phyloP scores from a whole-genome alignment of 1,139 yeast genomes.

The Magnusiomyces suaveolens region DNA sequence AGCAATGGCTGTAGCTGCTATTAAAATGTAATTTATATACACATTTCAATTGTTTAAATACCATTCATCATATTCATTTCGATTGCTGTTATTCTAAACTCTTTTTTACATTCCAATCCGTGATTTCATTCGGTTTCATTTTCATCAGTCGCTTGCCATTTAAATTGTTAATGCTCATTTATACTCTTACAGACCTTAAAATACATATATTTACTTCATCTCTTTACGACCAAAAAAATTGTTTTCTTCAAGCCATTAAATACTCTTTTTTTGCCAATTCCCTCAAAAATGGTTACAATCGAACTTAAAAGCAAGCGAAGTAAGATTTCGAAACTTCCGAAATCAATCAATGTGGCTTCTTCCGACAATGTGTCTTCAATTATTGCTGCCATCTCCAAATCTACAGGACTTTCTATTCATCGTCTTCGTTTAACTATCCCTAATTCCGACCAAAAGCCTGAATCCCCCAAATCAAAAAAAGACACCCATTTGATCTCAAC shows the following conservation, averaged over 20 bases:
- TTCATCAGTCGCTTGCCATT: too few relatives aligned
- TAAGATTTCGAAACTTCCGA: conserved; percentile 25
- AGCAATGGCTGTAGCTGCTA: too few relatives aligned
- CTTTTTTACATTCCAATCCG: too few relatives aligned
- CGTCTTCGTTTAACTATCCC: conserved; percentile 32
- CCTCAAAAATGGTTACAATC: conserved; percentile 20
- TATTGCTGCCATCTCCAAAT: conserved; percentile 21
- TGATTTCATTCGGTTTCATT: too few relatives aligned
- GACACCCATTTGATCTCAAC: conserved; percentile 34
- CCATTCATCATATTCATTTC: too few relatives aligned
- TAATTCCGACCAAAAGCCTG: conserved; percentile 24
- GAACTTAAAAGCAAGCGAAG: conserved; percentile 24
- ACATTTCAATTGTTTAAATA: too few relatives aligned
- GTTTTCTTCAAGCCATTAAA: neutral
- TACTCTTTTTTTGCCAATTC: neutral
- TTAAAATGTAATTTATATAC: too few relatives aligned
- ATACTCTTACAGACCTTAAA: too few relatives aligned
- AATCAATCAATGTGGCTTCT: conserved; percentile 22
- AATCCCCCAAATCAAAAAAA: conserved; percentile 25
- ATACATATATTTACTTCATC: too few relatives aligned
- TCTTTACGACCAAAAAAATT: too few relatives aligned
- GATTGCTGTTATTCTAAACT: too few relatives aligned
- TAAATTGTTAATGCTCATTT: too few relatives aligned
- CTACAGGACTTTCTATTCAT: conserved; percentile 26
- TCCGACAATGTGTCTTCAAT: conserved; percentile 24